These are phyloP conservation scores for Aspergillus hancockii DNA, from an alignment of 495 filamentous ascomycete genomes.

Conservation along the genomic window DNA sequence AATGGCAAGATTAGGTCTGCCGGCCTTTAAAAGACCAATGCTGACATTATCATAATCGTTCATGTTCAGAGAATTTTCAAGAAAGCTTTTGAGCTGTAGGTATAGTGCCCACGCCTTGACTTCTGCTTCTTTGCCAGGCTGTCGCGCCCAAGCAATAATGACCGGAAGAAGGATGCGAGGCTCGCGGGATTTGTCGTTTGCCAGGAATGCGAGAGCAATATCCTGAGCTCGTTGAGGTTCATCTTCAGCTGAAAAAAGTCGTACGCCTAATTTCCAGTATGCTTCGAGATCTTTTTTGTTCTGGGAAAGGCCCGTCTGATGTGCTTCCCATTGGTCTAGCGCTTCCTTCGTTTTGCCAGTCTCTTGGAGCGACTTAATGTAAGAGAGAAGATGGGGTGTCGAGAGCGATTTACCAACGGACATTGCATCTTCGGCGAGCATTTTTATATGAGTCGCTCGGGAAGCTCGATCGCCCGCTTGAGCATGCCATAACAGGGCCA, in stretches of 20 bases:
- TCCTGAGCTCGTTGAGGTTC: constrained; percentile 65
- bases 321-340: constrained; percentile 64
- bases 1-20: constrained; percentile 62
- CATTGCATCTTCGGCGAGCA: constrained; percentile 62
- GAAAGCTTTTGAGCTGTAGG: constrained; percentile 56
- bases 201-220: constrained; percentile 59
- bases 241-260: constrained; percentile 60
- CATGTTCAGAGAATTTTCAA: constrained; percentile 66
- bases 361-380: constrained; percentile 64
- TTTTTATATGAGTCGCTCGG: constrained; percentile 59
- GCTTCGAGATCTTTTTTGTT: constrained; percentile 50
- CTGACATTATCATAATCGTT: constrained; percentile 73
- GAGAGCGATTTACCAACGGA: constrained; percentile 53
- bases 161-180: constrained; percentile 67
- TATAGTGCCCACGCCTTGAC: constrained; percentile 70
- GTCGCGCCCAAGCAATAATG: constrained; percentile 46
- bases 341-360: constrained; percentile 60
- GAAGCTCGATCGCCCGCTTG: constrained; percentile 45
- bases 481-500: constrained; percentile 46
- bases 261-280: constrained; percentile 70
- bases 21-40: constrained; percentile 60
- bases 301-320: constrained; percentile 52
- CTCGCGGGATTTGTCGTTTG: constrained; percentile 48
- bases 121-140: constrained; percentile 38
- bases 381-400: constrained; percentile 59